A percentile compares a stretch with the other conserved stretches of the same genome.
Evolutionary conservation across 2,329 filamentous ascomycete genomes (phyloP).

Genomic region (Trichoderma sp.): DNA sequence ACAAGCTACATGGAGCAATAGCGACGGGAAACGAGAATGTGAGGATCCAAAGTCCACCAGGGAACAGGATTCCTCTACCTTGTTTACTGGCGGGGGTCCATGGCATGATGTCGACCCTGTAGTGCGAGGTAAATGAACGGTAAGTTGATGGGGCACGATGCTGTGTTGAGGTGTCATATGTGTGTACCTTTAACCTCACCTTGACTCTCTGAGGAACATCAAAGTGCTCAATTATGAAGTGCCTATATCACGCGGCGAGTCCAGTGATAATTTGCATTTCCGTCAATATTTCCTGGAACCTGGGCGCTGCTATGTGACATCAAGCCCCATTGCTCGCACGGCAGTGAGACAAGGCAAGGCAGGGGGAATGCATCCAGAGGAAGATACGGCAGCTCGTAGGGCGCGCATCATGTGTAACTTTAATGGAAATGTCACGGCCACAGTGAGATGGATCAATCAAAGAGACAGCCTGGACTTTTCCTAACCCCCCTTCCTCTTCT

Average conservation of each 20-base stretch:
- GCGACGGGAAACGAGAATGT: neutral
- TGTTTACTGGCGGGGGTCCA: neutral
- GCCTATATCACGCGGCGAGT: neutral
- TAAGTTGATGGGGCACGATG: neutral
- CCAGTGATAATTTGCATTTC: neutral
- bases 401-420: slow-evolving; percentile 20
- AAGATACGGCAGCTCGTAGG: neutral
- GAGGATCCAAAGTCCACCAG: neutral
- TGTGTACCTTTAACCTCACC: no score
- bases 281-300: neutral
- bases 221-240: neutral
- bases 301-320: slow-evolving; percentile 8
- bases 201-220: neutral
- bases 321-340: neutral
- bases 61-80: neutral
- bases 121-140: no score
- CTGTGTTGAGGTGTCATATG: neutral
- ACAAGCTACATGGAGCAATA: no score
- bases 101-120: neutral
- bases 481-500: neutral
- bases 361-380: no score
- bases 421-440: slow-evolving; percentile 7
- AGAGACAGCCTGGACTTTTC: neutral
- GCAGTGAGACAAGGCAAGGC: no score
- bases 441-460: slow-evolving; percentile 1